Percentiles rank a stretch among this genome's conserved stretches.
Evolutionary conservation across 2,329 filamentous ascomycete species (phyloP).

Genomic region (Talaromyces sp.): DNA sequence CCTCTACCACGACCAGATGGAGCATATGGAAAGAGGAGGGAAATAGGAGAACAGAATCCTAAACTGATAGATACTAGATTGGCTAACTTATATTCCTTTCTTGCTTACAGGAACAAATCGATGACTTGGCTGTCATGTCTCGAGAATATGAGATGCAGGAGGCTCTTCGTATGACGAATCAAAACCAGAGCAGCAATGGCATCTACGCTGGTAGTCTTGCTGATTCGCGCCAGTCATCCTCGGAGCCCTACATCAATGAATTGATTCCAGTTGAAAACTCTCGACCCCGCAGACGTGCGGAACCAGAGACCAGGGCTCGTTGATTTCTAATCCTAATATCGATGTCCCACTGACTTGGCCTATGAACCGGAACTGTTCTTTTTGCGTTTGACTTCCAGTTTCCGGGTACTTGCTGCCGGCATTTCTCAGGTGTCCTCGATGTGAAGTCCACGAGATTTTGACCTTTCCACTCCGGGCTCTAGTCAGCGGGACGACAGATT

Average conservation of each 20-base stretch:
- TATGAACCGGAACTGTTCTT: neutral
- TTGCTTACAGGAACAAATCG: conserved; percentile 49
- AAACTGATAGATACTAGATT: neutral
- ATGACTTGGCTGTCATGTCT: conserved; percentile 51
- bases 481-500: neutral
- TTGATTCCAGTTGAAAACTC: conserved; percentile 41
- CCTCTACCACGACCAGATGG: neutral
- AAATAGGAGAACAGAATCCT: neutral
- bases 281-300: conserved; percentile 31
- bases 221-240: conserved; percentile 13
- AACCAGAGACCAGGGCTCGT: conserved; percentile 33
- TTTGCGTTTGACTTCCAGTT: neutral
- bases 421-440: neutral
- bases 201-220: conserved; percentile 8
- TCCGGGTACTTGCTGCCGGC: too few species aligned
- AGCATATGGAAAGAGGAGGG: conserved; percentile 4
- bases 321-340: conserved; percentile 5
- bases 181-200: conserved; percentile 22
- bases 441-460: neutral
- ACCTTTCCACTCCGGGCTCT: neutral
- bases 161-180: conserved; percentile 46
- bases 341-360: neutral
- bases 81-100: conserved; percentile 13
- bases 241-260: conserved; percentile 48
- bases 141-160: conserved; percentile 53